Conservation (phyloP, 106 monocot genomes). For the Acorus gramineus region DNA sequence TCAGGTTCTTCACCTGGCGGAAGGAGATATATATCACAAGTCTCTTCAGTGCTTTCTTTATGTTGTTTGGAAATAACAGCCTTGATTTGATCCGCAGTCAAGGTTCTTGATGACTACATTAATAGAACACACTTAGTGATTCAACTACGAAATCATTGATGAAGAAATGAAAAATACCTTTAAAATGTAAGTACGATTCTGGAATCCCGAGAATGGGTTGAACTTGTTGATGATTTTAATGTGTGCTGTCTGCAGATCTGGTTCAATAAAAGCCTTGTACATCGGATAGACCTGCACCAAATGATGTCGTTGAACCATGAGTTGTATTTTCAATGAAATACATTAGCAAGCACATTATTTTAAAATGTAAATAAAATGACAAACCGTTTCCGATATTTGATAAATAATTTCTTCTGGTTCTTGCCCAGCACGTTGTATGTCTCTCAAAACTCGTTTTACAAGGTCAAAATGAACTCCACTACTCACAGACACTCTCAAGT, state of each 20-base stretch:
- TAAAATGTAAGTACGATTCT: conserved; percentile 97
- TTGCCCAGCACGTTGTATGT: conserved; percentile 93
- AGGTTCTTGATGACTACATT: conserved; percentile 57
- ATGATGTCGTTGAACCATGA: neutral
- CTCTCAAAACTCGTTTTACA: conserved; percentile 94
- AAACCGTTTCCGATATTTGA: conserved; percentile 94
- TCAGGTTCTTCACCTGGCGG: conserved; percentile 99
- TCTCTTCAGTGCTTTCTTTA: conserved; percentile 74
- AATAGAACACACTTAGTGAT: conserved; percentile 25
- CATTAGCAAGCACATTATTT: neutral
- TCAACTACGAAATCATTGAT: neutral
- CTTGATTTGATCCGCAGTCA: conserved; percentile 67
- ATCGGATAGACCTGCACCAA: conserved; percentile 88
- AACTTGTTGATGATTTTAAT: conserved; percentile 97
- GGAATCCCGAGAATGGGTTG: conserved; percentile 94
- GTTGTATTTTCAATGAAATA: neutral
- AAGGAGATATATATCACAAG: conserved; percentile 90
- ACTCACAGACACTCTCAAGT: conserved; percentile 95
- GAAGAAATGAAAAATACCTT: conserved; percentile 37
- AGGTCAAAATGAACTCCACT: conserved; percentile 98
- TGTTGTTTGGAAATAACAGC: conserved; percentile 57
- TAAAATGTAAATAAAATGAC: conserved; percentile 1
- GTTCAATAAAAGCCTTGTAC: conserved; percentile 99
- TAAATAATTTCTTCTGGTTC: conserved; percentile 99
- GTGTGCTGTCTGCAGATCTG: conserved; percentile 89